Evolutionary conservation across 2,329 filamentous ascomycete species (phyloP).

Genomic region (Ophiocordyceps robertsii): DNA sequence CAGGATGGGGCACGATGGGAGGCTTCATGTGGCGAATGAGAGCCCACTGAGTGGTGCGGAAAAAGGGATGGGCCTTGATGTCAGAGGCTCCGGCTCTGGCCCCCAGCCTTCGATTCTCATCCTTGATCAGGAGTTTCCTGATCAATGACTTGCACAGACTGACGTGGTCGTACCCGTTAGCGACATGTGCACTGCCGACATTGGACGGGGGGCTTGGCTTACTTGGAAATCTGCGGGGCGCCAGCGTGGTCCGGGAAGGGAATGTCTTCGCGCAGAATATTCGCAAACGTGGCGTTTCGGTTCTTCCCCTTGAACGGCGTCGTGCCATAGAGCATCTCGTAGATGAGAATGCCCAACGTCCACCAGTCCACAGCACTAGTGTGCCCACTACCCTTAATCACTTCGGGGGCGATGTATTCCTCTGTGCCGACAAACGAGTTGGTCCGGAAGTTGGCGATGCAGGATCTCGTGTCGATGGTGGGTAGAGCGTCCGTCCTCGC

Average conservation of each 20-base stretch:
- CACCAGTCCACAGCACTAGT: conserved; percentile 99
- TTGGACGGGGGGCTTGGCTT: conserved; percentile 21
- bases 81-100: conserved; percentile 92
- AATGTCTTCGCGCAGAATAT: conserved; percentile 90
- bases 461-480: conserved; percentile 97
- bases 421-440: conserved; percentile 98
- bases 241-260: conserved; percentile 85
- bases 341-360: conserved; percentile 93
- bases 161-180: not conserved
- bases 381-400: conserved; percentile 96
- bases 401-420: conserved; percentile 96
- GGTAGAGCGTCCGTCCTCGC: conserved; percentile 76
- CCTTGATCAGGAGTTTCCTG: conserved; percentile 93
- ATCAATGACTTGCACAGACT: conserved; percentile 95
- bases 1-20: conserved; percentile 86
- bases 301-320: conserved; percentile 99
- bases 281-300: conserved; percentile 93
- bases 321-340: conserved; percentile 97
- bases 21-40: conserved; percentile 96
- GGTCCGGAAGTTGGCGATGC: conserved; percentile 94
- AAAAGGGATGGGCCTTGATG: conserved; percentile 93
- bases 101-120: conserved; percentile 84
- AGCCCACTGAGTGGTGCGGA: conserved; percentile 91
- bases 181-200: not conserved
- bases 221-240: conserved; percentile 83